A percentile compares a stretch with the other conserved stretches of the same genome.
These are phyloP conservation scores for Teunomyces lycoperdinae DNA, from an alignment of 805 yeast species.

Conservation along the genomic window DNA sequence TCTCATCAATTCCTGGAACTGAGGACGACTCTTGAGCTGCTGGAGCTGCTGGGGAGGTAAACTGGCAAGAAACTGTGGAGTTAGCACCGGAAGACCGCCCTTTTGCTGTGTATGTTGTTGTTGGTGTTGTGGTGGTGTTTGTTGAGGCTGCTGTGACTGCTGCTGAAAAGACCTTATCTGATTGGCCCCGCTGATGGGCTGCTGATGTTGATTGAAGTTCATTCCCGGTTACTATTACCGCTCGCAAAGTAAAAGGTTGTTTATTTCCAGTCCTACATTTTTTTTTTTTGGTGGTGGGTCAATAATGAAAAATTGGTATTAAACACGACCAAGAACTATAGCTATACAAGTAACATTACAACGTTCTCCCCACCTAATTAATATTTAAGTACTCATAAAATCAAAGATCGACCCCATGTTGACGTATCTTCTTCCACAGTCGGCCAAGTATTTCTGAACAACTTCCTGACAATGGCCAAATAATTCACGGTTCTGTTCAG, in stretches of 20 bases:
- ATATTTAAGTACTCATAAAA: conserved; percentile 35
- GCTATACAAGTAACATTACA: neutral
- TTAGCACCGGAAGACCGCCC: conserved; percentile 21
- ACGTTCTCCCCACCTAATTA: no score
- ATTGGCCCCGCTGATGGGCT: conserved; percentile 1
- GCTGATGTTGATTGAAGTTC: conserved; percentile 15
- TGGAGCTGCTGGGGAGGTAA: conserved; percentile 42
- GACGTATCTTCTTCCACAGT: conserved; percentile 87
- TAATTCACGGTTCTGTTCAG: conserved; percentile 71
- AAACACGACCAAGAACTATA: neutral
- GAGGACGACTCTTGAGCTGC: conserved; percentile 42
- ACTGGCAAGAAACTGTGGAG: conserved; percentile 23
- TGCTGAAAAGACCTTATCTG: conserved; percentile 6
- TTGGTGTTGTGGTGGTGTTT: conserved; percentile 13
- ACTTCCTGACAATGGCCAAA: conserved; percentile 56
- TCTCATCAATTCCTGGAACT: conserved; percentile 39
- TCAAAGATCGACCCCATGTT: conserved; percentile 80
- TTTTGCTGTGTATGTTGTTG: conserved; percentile 15
- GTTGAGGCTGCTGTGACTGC: conserved; percentile 18
- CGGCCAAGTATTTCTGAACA: conserved; percentile 67
- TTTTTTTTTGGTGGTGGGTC: neutral
- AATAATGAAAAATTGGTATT: neutral
- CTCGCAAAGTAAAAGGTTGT: neutral
- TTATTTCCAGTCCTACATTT: neutral
- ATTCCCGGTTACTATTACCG: conserved; percentile 2